phyloP scores from a whole-genome alignment of 2,329 filamentous ascomycete genomes.

The Fusarium sp. region DNA sequence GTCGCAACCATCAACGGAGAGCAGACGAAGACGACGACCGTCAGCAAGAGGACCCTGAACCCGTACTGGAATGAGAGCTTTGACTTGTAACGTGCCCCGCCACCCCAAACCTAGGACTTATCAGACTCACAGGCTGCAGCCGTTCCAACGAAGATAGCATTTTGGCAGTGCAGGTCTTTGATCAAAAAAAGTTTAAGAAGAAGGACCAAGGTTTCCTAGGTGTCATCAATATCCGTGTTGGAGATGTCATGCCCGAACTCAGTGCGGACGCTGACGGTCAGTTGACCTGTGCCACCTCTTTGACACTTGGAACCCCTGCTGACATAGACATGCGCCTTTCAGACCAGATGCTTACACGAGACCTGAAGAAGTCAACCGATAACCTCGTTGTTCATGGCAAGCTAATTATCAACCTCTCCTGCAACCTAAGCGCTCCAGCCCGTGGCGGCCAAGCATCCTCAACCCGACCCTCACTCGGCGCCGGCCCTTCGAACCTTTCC shows the following conservation, averaged over 20 bases:
- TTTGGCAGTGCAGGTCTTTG: conserved; percentile 96
- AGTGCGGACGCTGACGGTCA: conserved; percentile 90
- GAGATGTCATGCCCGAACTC: conserved; percentile 87
- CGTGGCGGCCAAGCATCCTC: conserved; percentile 60
- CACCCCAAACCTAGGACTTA: conserved; percentile 12
- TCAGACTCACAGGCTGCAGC: conserved; percentile 60
- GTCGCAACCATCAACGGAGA: conserved; percentile 97
- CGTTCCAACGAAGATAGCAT: conserved; percentile 95
- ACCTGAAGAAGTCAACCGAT: conserved; percentile 97
- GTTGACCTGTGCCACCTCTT: conserved; percentile 43
- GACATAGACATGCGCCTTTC: conserved; percentile 15
- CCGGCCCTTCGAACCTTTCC: conserved; percentile 57
- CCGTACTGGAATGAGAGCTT: conserved; percentile 99
- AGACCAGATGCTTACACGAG: conserved; percentile 99
- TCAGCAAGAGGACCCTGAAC: conserved; percentile 97
- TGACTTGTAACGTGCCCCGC: conserved; percentile 80
- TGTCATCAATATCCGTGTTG: conserved; percentile 96
- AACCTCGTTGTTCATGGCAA: conserved; percentile 98
- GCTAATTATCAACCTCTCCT: conserved; percentile 95
- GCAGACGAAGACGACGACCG: conserved; percentile 96
- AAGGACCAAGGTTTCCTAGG: conserved; percentile 99
- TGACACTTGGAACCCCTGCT: conserved; percentile 43
- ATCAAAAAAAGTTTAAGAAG: conserved; percentile 99
- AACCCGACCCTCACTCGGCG: conserved; percentile 58
- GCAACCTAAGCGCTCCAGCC: conserved; percentile 81